Evolutionary conservation across 108 stramenopile genomes (phyloP), one percentile per base, ranked within the genome.

Genomic region (Nitzschia inconspicua): DNA sequence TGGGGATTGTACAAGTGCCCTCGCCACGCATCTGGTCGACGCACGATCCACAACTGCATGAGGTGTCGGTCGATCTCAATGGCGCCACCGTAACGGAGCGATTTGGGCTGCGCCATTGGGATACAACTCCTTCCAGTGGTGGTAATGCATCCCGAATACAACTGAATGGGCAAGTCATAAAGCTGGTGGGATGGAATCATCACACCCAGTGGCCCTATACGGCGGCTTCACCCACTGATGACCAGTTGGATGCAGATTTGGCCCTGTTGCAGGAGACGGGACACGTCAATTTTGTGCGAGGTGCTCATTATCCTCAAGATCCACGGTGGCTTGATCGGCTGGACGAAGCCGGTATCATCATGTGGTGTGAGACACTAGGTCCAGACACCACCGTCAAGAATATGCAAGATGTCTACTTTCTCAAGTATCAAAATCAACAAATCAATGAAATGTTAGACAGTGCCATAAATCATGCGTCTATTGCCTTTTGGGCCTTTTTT

Each of bases 291-390:
- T 72, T 48, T 57, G 70, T 77, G 1, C 70, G 76, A 16, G 76
- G 76, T 9, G 76, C 76, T 1, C 76, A 77, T 31, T 77, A 77
- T 50, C 76, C 76, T 8, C 76, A 77, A 49, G 70, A 77, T 53
- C 70, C 66, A 10, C 70, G 70, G 6, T 77, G 70, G 70, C 47
- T 77, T 40, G 76, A 77, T 58, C 58, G 41, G 20, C 42, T 77
- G 40, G 76, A 77, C 51, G 76, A 72, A 40, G 37, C 11, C 14
- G 76, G 76, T 13, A 34, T 77, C 14, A 66, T 60, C 46, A 60
- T 72, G 39, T 77, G 76, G 76, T 65, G 56, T 28, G 76, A 77
- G 43, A 66, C 76, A 27, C 40, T 77, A 18, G 76, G 76, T 18
- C 70, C 76, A 22, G 70, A 47, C 16, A 66, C 72, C 3, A 28